Evolutionary conservation across 768 basidiomycete genomes (phyloP), one percentile per base, ranked within the genome.

Genomic region (Mycena amicta): DNA sequence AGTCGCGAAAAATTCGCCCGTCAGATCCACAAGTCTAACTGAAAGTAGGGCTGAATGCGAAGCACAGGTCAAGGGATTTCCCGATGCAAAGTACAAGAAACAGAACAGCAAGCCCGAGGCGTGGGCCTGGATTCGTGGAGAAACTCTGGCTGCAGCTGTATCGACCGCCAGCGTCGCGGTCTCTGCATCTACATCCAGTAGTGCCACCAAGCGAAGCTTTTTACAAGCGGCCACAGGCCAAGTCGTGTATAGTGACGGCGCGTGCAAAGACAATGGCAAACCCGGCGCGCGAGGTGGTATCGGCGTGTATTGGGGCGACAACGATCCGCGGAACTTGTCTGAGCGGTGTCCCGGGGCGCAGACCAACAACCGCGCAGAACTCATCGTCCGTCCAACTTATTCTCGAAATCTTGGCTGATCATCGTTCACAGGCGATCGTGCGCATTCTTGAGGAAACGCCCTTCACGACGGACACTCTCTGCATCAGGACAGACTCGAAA

Each of bases 281-380:
- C 28, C 27, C 2, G 84, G 81, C 1, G 81, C 90, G 0, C 62
- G 82, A 40, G 95, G 93, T 1, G 95, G 95, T 1, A 73, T 94
- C 41, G 95, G 95, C 0, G 92, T 98, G 0, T 98, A 87, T 85
- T 98, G 92, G 91, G 92, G 88, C 0, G 72, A 68, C 11, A 68
- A 79, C 57, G 89, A 93, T 71, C 70, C 82, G 29, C 77, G 90
- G 55, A 96, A 95, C 65, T 67, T 94, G 2, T 80, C 87, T 2
- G 93, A 95, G 70, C 79, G 91, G 31, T 92, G 89, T 70, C 90
- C 90, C 3, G 92, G 92, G 3, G 80, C 75, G 55, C 92, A 93
- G 67, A 93, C 92, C 2, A 95, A 95, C 68, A 93, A 94, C 59
- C 76, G 93, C 27, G 95, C 93, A 12, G 95, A 97, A 70, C 78